Base-by-base conservation (phyloP, 2,329 filamentous ascomycete genomes). In the Aciculosporium take region DNA sequence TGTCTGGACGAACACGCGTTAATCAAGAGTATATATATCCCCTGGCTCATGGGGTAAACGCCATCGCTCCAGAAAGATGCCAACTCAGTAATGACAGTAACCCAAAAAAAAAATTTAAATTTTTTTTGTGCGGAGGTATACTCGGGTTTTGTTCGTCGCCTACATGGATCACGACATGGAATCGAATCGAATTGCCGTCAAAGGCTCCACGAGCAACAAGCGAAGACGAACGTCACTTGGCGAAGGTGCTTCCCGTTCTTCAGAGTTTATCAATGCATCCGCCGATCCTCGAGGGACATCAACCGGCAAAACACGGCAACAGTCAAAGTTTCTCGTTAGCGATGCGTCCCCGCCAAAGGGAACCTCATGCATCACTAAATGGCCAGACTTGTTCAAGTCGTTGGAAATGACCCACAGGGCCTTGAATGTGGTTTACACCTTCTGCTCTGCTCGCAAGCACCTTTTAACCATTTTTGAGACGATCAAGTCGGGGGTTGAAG, bases 391-490 rank as follows among this genome's bases (percentile, higher is more conserved):
- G 35, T 84, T 96, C 58, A 80, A 76, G 43, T 66, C 69, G 32
- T 69, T 96, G 7, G 77, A 81, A 21, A 79, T 80, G 56, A 83
- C 80, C 0, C 84, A 96, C 57, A 75, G 79, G 46, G 89, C 91
- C 1, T 64, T 98, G 45, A 98, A 94, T 52, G 65, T 96, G 2
- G 86, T 96, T 1, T 94, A 86, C 53, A 96, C 91, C 0, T 96
- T 98, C 56, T 94, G 86, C 64, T 91, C 80, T 56, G 89, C 89
- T 1, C 79, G 91, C 35, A 95, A 94, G 56, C 84, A 96, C 53
- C 71, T 96, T 23, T 79, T 84, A 1, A 96, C 91, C 0, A 95
- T 89, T 0, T 86, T 95, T 49, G 83, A 91, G 13, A 94, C 82
- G 5, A 83, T 98, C 36, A 86, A 80, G 51, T 74, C 77, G 7